Percentiles rank a stretch among this genome's conserved stretches.
Evolutionary conservation across 225 moss, liverwort and hornwort species (phyloP).

Genomic region (Marchantia polymorpha): DNA sequence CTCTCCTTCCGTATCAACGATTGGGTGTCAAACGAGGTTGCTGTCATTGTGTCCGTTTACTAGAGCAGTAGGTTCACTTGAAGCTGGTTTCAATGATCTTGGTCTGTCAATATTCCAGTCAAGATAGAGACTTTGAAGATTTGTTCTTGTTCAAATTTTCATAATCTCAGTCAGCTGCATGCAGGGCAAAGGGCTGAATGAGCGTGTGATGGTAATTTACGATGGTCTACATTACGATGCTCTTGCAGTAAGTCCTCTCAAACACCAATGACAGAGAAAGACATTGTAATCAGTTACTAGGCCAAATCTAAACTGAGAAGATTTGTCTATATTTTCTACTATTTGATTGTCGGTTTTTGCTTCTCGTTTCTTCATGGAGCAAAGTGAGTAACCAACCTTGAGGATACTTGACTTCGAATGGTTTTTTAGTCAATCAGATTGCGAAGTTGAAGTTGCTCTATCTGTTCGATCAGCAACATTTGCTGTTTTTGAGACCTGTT

Average conservation of each 20-base stretch:
- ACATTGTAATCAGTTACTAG: too few relatives aligned
- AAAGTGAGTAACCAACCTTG: not conserved
- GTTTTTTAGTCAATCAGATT: not conserved
- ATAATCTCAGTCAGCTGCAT: not conserved
- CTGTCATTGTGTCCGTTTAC: not conserved
- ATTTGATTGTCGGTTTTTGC: not conserved
- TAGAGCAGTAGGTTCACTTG: not conserved
- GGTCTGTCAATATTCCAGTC: not conserved
- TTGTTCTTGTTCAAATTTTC: not conserved
- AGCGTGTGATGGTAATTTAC: constrained; percentile 88
- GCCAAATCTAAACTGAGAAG: too few relatives aligned
- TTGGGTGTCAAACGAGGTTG: not conserved
- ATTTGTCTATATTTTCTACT: too few relatives aligned
- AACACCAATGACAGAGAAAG: not conserved
- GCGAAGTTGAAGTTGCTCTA: not conserved
- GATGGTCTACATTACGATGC: constrained; percentile 96
- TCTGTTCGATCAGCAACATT: not conserved
- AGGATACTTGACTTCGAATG: not conserved
- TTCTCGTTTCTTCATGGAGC: not conserved
- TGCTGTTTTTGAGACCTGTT: not conserved
- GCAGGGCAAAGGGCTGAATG: constrained; percentile 76
- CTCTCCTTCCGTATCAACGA: not conserved
- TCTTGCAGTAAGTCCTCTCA: constrained; percentile 52
- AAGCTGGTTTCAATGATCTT: not conserved
- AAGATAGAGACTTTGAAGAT: not conserved